Evolutionary conservation across 1,284 basidiomycete genomes (phyloP), one percentile per base, ranked within the genome.

Genomic region (Trichosporon coremiiforme): DNA sequence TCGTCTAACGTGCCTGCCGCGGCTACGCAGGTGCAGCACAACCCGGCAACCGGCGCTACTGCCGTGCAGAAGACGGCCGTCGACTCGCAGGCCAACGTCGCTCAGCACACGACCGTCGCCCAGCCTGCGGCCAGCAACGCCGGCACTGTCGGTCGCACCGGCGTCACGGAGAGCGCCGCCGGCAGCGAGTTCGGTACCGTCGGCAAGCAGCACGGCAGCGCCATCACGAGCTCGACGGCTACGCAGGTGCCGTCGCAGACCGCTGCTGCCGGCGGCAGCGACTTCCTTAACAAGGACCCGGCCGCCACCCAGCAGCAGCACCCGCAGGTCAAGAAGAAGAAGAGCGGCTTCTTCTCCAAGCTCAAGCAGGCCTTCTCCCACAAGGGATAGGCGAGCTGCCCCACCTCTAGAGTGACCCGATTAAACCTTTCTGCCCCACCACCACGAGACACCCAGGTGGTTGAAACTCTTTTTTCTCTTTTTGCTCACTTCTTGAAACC

Each of bases 311-410:
- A n/a, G n/a, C 38, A 55, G 53, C 64, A 62, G 38, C 57, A 55
- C 65, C 53, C 55, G 22, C 41, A 65, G n/a, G 60, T 66, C 62
- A 74, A 71, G 66, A 77, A 77, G 73, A 67, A 70, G 57, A 76
- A 75, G 75, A 73, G 70, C 57, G 70, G 75, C 57, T 75, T 77
- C 73, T 73, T 76, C 47, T 38, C 65, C 41, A 77, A 77, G 75
- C 68, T 75, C 57, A 67, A 73, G 55, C 29, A 47, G 6, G 41
- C 60, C 29, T 66, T 70, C 62, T 38, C n/a, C 60, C 29, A 60
- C 62, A 65, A 71, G 65, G 66, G 68, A 22, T 33, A 71, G 25
- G 55, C n/a, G n/a, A n/a, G n/a, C n/a, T n/a, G n/a, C n/a, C n/a
- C 8, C 33, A 3, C 33, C 33, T 33, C 3, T 33, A 33, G 33